Percentiles rank a stretch among this genome's conserved stretches.
Evolutionary conservation across 371 early-diverging fungal species (phyloP).

Genomic region (Batkoa obscura): DNA sequence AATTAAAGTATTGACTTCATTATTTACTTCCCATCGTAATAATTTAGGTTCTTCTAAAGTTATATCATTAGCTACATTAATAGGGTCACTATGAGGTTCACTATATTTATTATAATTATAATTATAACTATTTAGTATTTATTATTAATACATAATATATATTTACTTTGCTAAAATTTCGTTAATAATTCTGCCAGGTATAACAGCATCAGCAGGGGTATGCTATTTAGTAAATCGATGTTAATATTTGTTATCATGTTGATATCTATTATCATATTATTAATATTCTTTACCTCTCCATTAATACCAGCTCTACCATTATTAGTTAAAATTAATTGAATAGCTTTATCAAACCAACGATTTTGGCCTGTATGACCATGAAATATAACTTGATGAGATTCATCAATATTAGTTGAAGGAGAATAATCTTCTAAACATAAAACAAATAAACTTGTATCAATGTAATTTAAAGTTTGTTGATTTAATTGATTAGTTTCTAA

Average conservation of each 20-base stretch:
- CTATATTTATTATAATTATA: slow-evolving; percentile 9
- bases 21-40: slow-evolving; percentile 38
- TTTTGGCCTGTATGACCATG: slow-evolving; percentile 58
- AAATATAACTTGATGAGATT: slow-evolving; percentile 51
- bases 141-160: not conserved
- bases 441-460: slow-evolving; percentile 66
- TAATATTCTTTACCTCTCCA: slow-evolving; percentile 46
- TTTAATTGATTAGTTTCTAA: slow-evolving; percentile 12
- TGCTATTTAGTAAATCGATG: slow-evolving; percentile 22
- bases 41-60: slow-evolving; percentile 25
- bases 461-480: slow-evolving; percentile 14
- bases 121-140: not conserved
- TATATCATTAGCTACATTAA: slow-evolving; percentile 11
- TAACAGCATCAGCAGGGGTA: slow-evolving; percentile 79
- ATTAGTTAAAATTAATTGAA: slow-evolving; percentile 65
- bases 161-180: slow-evolving; percentile 7
- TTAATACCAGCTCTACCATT: slow-evolving; percentile 83
- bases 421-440: slow-evolving; percentile 67
- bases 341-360: slow-evolving; percentile 90
- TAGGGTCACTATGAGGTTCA: slow-evolving; percentile 32
- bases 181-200: slow-evolving; percentile 33
- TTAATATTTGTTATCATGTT: not conserved
- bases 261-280: not conserved
- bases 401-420: slow-evolving; percentile 31
- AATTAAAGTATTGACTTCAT: slow-evolving; percentile 23